phyloP scores from a whole-genome alignment of 2,329 filamentous ascomycete species.

The Diaporthe capsici region DNA sequence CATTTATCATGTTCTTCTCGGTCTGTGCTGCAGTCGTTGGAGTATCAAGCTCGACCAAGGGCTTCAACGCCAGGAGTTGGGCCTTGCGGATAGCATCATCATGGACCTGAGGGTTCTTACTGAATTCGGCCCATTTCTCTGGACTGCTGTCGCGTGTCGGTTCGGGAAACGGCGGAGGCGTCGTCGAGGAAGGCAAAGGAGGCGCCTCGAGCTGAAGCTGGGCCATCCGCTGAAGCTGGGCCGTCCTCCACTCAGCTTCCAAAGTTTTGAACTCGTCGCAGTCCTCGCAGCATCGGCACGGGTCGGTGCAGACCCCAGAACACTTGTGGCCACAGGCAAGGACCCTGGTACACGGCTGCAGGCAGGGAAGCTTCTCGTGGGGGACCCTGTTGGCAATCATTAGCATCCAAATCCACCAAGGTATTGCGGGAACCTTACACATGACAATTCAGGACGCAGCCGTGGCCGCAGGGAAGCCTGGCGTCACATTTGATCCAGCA shows the following conservation, averaged over 20 bases:
- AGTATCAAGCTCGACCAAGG: not conserved
- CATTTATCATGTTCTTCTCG: not conserved
- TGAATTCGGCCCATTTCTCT: constrained; percentile 22
- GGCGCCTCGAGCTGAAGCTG: not conserved
- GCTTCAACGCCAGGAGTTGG: not conserved
- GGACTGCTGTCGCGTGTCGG: not conserved
- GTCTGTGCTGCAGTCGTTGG: not conserved
- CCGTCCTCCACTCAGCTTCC: not conserved
- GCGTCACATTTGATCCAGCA: constrained; percentile 62
- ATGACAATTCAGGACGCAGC: constrained; percentile 67
- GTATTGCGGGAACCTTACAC: constrained; percentile 54
- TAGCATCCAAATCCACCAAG: not conserved
- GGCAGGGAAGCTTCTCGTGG: constrained; percentile 45
- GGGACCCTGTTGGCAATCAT: constrained; percentile 29
- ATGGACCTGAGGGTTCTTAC: constrained; percentile 2
- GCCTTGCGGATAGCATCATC: constrained; percentile 25
- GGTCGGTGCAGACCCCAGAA: constrained; percentile 43
- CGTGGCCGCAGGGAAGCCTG: constrained; percentile 64
- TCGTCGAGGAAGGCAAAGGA: too few species aligned
- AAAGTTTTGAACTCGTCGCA: constrained; percentile 12
- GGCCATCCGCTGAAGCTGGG: not conserved
- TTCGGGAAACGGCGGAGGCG: not conserved
- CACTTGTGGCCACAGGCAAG: constrained; percentile 47
- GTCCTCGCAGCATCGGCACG: constrained; percentile 31
- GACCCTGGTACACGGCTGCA: constrained; percentile 42